Conservation (phyloP, 148 eudicot genomes). For the Persicaria maculosa region DNA sequence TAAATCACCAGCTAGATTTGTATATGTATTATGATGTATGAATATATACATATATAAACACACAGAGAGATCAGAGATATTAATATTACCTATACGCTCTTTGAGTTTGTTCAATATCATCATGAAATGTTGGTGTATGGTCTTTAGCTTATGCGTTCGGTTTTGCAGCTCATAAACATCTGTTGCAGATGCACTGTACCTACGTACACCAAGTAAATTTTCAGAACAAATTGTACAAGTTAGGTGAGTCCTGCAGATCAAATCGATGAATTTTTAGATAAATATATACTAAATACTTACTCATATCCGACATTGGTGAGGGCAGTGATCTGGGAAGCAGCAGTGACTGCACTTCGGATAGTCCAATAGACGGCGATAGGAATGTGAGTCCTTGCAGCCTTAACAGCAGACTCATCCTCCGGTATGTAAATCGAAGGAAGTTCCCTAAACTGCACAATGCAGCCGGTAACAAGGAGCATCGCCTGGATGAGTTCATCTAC, state of each 20-base stretch:
- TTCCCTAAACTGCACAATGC: slow-evolving; percentile 25
- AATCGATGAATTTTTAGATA: no score
- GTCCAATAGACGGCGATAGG: slow-evolving; percentile 48
- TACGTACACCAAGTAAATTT: slow-evolving; percentile 15
- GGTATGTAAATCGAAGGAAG: slow-evolving; percentile 24
- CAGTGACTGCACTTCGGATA: slow-evolving; percentile 31
- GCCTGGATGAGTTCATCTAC: slow-evolving; percentile 27
- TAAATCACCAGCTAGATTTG: neutral
- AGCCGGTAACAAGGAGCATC: slow-evolving; percentile 26
- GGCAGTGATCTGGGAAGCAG: slow-evolving; percentile 35
- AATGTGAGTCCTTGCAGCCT: slow-evolving; percentile 22
- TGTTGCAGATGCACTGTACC: slow-evolving; percentile 25
- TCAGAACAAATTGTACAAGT: neutral
- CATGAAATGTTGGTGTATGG: slow-evolving; percentile 43
- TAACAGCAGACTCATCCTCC: slow-evolving; percentile 23
- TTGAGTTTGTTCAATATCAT: slow-evolving; percentile 25
- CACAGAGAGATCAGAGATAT: neutral
- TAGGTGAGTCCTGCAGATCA: neutral
- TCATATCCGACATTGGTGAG: slow-evolving; percentile 23
- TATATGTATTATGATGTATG: slow-evolving; percentile 8
- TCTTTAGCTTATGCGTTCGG: slow-evolving; percentile 48
- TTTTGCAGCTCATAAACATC: slow-evolving; percentile 59
- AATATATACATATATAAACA: neutral
- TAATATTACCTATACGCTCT: slow-evolving; percentile 30
- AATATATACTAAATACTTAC: slow-evolving; percentile 14